Conservation (phyloP, 2,329 filamentous ascomycete species). For the Neurospora sp. region DNA sequence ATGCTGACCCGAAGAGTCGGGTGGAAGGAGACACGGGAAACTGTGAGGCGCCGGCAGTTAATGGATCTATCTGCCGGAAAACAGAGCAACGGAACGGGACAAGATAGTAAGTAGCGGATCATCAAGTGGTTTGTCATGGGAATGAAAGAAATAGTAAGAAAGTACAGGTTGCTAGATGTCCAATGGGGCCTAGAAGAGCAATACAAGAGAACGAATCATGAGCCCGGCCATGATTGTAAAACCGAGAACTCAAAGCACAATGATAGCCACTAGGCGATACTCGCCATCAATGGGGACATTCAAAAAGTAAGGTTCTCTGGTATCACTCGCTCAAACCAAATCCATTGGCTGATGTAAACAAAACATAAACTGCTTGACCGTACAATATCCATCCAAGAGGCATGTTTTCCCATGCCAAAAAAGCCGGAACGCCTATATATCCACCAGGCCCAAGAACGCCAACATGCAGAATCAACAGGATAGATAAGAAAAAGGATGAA, state of each 20-base stretch:
- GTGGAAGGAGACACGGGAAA: background rate
- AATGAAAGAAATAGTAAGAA: background rate
- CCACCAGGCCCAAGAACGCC: background rate
- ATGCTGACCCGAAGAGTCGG: background rate
- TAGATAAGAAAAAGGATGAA: background rate
- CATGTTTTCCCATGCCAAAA: background rate
- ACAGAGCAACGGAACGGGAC: background rate
- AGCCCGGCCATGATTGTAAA: background rate
- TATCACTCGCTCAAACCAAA: background rate
- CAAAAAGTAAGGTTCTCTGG: background rate
- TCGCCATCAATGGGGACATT: background rate
- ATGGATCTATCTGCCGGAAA: background rate
- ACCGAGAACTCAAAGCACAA: background rate
- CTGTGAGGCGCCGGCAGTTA: background rate
- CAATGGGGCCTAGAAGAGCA: background rate
- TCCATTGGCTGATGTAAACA: background rate
- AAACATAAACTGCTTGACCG: background rate
- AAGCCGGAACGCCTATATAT: background rate
- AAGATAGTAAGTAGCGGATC: background rate
- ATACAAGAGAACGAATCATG: background rate
- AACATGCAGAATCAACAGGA: background rate
- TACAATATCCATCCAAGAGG: background rate
- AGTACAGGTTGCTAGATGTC: background rate
- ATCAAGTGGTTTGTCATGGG: background rate
- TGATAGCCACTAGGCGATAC: background rate